Conservation (phyloP, 164 flowering plant genomes). For the Sextonia rubra region DNA sequence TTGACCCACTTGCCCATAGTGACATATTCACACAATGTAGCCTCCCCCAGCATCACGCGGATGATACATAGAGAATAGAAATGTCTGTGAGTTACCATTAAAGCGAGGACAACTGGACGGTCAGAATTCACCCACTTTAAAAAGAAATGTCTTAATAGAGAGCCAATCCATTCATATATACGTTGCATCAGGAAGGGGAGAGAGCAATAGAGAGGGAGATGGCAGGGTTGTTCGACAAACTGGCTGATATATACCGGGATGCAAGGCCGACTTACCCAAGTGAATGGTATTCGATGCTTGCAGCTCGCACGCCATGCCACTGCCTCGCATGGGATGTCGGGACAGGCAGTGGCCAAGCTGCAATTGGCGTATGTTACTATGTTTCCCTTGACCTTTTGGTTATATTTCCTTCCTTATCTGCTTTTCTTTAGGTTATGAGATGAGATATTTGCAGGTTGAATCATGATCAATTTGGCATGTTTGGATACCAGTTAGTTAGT, state of each 20-base stretch:
- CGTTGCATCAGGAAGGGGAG: background rate
- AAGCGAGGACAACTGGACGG: background rate
- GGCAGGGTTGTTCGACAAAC: conserved; percentile 20
- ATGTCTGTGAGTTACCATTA: too few species aligned
- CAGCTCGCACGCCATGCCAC: conserved; percentile 14
- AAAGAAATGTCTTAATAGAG: too few species aligned
- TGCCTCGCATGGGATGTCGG: conserved; percentile 36
- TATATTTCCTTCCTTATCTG: too few species aligned
- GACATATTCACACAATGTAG: too few species aligned
- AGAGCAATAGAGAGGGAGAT: background rate
- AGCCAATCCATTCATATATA: too few species aligned
- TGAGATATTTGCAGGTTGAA: background rate
- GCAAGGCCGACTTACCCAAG: conserved; percentile 26
- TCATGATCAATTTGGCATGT: background rate
- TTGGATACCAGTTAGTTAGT: too few species aligned
- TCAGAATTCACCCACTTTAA: too few species aligned
- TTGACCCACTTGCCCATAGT: too few species aligned
- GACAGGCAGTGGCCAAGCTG: conserved; percentile 37
- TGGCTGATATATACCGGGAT: conserved; percentile 23
- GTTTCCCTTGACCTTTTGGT: too few species aligned
- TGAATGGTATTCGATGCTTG: conserved; percentile 20
- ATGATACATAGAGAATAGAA: too few species aligned
- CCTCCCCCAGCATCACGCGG: too few species aligned
- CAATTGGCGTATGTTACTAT: conserved; percentile 16
- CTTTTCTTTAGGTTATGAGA: background rate